These are phyloP conservation scores for Cryomyces minteri DNA, from an alignment of 495 filamentous ascomycete species.

Conservation along the genomic window DNA sequence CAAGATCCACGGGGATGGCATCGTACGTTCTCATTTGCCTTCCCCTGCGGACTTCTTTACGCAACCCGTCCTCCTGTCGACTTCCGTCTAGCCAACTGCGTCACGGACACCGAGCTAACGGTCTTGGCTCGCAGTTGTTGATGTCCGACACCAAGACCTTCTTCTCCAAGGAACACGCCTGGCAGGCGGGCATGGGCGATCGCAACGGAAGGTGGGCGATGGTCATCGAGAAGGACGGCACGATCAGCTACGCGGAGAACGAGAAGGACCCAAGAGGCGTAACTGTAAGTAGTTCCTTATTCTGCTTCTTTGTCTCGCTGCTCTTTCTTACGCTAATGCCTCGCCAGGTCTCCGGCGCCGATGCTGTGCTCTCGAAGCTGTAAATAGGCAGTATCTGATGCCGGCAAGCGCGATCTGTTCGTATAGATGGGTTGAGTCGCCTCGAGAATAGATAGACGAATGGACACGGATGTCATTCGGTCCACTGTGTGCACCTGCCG, in stretches of 20 bases:
- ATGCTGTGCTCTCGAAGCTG: conserved; percentile 11
- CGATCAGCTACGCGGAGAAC: conserved; percentile 67
- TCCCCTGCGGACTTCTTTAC: too few relatives aligned
- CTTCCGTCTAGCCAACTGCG: not conserved
- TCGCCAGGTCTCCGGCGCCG: conserved; percentile 11
- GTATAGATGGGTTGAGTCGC: too few relatives aligned
- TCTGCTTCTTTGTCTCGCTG: not conserved
- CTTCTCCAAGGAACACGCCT: conserved; percentile 72
- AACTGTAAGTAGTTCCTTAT: conserved; percentile 26
- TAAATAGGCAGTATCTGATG: not conserved
- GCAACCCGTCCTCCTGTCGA: not conserved
- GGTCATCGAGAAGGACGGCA: conserved; percentile 68
- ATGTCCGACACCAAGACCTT: conserved; percentile 56
- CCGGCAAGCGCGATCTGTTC: too few relatives aligned
- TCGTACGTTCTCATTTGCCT: conserved; percentile 33
- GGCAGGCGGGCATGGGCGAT: conserved; percentile 49
- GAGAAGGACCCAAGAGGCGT: conserved; percentile 51
- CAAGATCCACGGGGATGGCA: conserved; percentile 56
- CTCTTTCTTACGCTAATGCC: not conserved
- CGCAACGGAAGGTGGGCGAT: conserved; percentile 71
- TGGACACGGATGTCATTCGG: too few relatives aligned
- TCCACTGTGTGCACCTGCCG: too few relatives aligned
- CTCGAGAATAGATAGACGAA: too few relatives aligned
- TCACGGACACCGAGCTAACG: not conserved
- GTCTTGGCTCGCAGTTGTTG: conserved; percentile 43